Base-by-base conservation (phyloP, 1,139 yeast genomes). In the Yamadazyma oceani region DNA sequence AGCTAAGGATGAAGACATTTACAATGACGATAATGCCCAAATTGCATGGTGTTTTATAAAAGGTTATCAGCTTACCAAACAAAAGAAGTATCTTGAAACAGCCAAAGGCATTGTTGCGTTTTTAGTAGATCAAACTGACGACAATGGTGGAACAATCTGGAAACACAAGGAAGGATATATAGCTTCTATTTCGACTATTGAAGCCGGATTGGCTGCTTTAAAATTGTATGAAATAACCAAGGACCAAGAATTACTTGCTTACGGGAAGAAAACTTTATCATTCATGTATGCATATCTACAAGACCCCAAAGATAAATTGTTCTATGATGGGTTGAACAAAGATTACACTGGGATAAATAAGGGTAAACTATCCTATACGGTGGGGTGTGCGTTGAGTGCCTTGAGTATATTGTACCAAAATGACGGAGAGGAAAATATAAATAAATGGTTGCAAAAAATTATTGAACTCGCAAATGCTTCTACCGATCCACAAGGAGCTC, bases 1-100 rank as follows among this genome's bases (percentile, higher is more conserved):
- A 4, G 58, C 57, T 4, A 45, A 48, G 10, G 60, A 58, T 31
- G 34, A 42, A 7, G 69, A 64, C 32, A 51, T 62, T 13, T 65
- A 62, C 39, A 55, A 55, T 29, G 70, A 65, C 44, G 70, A 65
- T 41, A 59, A 64, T 43, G 54, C 66, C 2, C 70, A 65, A 40
- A 55, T 60, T 2, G 49, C 53, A 3, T 65, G 68, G 67, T 61
- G 55, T 7, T 55, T 57, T 30, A 33, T 59, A 5, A 62, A 55
- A 5, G 65, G 64, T 1, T 58, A 52, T 34, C 38, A 49, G 25
- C 31, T 44, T 14, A 49, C 58, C 3, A 37, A 46, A 2, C 45
- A 52, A 19, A 21, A 37, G 7, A 31, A 41, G 10, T 49, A 49
- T 34, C 50, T 57, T 26, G 38, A 38, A 3, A 44, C 50, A 7